Conservation (phyloP, 2,329 filamentous ascomycete species). For the Pleoardoris graminearum region DNA sequence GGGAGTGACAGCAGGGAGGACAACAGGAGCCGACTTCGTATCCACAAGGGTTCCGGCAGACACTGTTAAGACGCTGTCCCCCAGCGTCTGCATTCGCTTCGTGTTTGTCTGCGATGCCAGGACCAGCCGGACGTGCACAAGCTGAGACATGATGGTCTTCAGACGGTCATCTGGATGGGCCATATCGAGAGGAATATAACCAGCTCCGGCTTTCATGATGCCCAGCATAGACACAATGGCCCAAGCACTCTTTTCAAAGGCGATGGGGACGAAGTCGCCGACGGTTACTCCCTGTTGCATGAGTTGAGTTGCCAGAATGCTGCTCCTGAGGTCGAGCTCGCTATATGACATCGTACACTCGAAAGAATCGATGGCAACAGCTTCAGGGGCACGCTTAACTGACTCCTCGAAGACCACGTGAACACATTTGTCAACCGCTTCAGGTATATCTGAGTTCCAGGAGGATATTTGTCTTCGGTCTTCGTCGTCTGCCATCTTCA, state of each 20-base stretch:
- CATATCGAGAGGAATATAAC: constrained; percentile 26
- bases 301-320: not conserved
- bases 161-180: not conserved
- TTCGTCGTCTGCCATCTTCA: not conserved
- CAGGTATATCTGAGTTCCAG: not conserved
- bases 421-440: not conserved
- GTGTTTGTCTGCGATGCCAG: no score
- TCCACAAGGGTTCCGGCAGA: not conserved
- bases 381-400: not conserved
- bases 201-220: constrained; percentile 47
- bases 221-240: constrained; percentile 44
- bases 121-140: no score
- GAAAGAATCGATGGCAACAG: not conserved
- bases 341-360: not conserved
- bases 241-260: constrained; percentile 27
- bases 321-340: not conserved
- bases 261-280: not conserved
- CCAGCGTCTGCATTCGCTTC: no score
- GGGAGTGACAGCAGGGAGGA: not conserved
- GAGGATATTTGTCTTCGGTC: not conserved
- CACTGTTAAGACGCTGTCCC: no score
- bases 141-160: no score
- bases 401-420: not conserved
- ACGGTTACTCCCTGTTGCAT: not conserved
- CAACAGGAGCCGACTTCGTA: no score